These are phyloP conservation scores for Phenoliferia sp. DNA, from an alignment of 1,284 basidiomycete species.

Conservation along the genomic window DNA sequence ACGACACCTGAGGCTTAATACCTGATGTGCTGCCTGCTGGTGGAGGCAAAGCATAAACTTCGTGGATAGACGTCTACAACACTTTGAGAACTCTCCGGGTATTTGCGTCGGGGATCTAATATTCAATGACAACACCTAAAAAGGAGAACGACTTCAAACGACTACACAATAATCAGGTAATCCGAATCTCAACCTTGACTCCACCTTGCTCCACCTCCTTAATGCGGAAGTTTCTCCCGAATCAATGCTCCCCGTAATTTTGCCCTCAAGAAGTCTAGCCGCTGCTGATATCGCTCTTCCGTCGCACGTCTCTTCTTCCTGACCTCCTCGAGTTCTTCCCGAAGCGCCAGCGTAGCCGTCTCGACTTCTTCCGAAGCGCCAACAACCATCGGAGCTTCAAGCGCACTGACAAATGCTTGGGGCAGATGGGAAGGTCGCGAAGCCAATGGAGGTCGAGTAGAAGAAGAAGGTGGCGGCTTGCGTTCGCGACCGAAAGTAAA, in stretches of 20 bases:
- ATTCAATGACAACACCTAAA: no score
- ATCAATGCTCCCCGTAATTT: constrained; percentile 3
- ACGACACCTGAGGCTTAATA: no score
- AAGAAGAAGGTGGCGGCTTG: background rate
- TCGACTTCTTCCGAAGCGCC: background rate
- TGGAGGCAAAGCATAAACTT: no score
- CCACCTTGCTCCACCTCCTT: no score
- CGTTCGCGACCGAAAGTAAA: background rate
- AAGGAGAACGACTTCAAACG: no score
- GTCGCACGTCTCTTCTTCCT: background rate
- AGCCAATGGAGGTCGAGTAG: background rate
- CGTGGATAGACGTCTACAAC: no score
- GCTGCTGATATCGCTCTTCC: constrained; percentile 6
- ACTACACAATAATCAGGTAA: no score
- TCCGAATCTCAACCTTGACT: no score
- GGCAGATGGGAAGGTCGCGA: no score
- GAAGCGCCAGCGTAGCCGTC: background rate
- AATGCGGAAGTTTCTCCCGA: constrained; percentile 10
- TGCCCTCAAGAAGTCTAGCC: constrained; percentile 6
- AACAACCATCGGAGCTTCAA: background rate
- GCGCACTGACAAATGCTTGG: background rate
- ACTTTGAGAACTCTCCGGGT: no score
- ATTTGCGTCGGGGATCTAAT: no score
- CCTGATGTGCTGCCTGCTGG: no score
- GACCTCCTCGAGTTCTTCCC: background rate